Base-by-base conservation (phyloP, 108 stramenopile species). In the Nitzschia sp. region DNA sequence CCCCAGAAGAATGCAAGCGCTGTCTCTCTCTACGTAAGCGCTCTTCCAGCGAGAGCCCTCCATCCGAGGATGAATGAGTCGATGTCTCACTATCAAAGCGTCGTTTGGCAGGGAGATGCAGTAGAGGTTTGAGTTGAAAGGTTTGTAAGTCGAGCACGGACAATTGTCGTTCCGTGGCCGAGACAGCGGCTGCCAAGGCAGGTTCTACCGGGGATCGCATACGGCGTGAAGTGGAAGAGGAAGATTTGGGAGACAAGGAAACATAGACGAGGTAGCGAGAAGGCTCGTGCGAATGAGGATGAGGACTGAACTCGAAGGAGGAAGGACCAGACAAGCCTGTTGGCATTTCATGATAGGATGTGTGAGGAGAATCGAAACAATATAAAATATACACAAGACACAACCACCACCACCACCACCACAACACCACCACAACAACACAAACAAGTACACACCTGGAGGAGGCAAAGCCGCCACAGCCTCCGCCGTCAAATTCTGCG, bases 391-490 rank as follows among this genome's bases (percentile, higher is more conserved):
- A 59, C 43, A 38, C 20, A 14, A n/a, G n/a, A n/a, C n/a, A 10
- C 21, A 26, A 59, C 2, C 14, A 34, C 26, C 12, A 43, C 43
- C 9, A 10, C 8, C 37, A 15, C n/a, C n/a, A n/a, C n/a, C n/a
- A n/a, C n/a, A n/a, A n/a, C n/a, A n/a, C n/a, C n/a, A n/a, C n/a
- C n/a, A 54, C 17, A 3, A 39, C 34, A 24, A 34, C 29, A 3
- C 29, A 1, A 40, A 54, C 21, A 44, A 41, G 15, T 26, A 40
- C 48, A 34, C 66, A 80, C 80, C 81, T 37, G 85, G 85, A 17
- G 85, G 85, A 39, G 85, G 85, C 53, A 86, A 44, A 0, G 80
- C 67, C 21, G 85, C 85, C 5, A 86, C 85, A 6, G 85, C 76
- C 69, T 86, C 81, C 3, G 82, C 71, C n/a, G 85, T 79, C 60